These are phyloP conservation scores for Penicillium desertorum DNA, from an alignment of 495 filamentous ascomycete genomes.

Conservation along the genomic window DNA sequence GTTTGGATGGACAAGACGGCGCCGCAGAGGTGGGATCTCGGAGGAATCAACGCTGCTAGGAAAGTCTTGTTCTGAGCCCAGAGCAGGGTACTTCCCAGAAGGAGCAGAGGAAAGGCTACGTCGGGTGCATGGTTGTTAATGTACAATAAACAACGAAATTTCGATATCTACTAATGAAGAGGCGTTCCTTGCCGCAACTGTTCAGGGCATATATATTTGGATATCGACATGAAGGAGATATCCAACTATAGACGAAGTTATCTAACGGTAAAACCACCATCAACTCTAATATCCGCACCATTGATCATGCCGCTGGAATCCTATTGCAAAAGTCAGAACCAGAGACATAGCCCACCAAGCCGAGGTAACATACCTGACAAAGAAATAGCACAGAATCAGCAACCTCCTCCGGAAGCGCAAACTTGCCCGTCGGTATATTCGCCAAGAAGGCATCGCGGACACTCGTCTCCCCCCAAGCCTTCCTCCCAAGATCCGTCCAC, in stretches of 20 bases:
- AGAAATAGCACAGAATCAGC: conserved; percentile 42
- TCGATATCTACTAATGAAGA: too few relatives aligned
- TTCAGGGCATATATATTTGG: background rate
- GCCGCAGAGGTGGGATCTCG: conserved; percentile 41
- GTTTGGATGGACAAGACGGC: conserved; percentile 43
- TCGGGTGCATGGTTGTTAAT: too few relatives aligned
- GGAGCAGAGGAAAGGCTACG: too few relatives aligned
- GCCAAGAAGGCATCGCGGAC: conserved; percentile 38
- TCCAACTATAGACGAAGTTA: conserved; percentile 9
- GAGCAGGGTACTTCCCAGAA: too few relatives aligned
- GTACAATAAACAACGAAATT: too few relatives aligned
- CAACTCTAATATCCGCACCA: conserved; percentile 44
- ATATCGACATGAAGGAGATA: background rate
- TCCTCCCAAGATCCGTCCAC: conserved; percentile 42
- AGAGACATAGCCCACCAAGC: background rate
- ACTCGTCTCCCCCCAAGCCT: conserved; percentile 38
- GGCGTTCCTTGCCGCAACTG: background rate
- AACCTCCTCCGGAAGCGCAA: conserved; percentile 45
- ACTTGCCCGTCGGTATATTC: conserved; percentile 41
- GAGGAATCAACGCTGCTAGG: conserved; percentile 41
- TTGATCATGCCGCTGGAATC: conserved; percentile 49
- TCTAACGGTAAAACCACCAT: conserved; percentile 43
- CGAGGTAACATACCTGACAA: conserved; percentile 30
- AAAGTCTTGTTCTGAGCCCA: conserved; percentile 38
- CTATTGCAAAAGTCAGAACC: conserved; percentile 22